A percentile compares a stretch with the other conserved stretches of the same genome.
Evolutionary conservation across 2,329 filamentous ascomycete genomes (phyloP).

Genomic region (Sclerotinia nivalis): DNA sequence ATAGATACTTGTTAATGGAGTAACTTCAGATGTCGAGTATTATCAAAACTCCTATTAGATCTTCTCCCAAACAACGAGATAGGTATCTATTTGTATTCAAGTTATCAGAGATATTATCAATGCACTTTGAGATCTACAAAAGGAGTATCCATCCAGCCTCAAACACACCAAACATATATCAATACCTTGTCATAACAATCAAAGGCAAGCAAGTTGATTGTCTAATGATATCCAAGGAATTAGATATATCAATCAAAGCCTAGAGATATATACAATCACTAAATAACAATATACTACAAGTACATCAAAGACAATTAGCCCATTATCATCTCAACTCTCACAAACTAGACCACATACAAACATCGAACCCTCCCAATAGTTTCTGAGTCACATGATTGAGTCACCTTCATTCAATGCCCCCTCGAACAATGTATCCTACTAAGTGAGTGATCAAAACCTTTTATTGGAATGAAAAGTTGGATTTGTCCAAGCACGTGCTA

Average conservation of each 20-base stretch:
- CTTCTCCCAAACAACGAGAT: background rate
- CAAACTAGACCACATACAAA: background rate
- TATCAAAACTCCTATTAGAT: background rate
- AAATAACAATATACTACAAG: background rate
- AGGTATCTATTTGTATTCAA: background rate
- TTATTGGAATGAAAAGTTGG: background rate
- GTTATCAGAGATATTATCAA: background rate
- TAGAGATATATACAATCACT: background rate
- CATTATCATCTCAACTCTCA: background rate
- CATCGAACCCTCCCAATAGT: background rate
- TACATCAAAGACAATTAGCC: background rate
- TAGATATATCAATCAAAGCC: background rate
- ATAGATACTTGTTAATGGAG: too few species aligned
- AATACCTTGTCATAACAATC: background rate
- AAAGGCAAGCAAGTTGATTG: background rate
- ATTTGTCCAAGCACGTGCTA: background rate
- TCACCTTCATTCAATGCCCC: background rate
- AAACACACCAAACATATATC: rapidly evolving
- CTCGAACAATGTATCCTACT: background rate
- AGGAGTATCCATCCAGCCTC: background rate
- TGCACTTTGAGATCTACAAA: background rate
- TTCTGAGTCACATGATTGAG: background rate
- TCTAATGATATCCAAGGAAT: background rate
- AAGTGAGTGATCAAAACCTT: background rate
- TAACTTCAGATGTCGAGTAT: background rate